Percentiles rank a stretch among this genome's conserved stretches.
These are phyloP conservation scores for Angophora floribunda DNA, from an alignment of 345 rosid species.

Conservation along the genomic window DNA sequence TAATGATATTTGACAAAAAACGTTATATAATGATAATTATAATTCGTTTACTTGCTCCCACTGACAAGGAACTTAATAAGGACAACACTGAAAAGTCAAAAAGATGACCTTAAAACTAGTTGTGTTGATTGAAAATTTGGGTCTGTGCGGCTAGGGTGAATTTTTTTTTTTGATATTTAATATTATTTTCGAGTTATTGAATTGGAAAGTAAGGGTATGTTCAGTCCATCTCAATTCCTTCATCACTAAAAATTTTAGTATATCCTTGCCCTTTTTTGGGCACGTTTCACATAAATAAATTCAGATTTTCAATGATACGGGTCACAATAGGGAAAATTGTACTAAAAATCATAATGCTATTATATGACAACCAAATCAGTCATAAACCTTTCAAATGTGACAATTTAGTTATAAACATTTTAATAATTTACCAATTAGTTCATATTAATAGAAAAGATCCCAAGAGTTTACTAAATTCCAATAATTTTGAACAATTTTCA, in stretches of 20 bases:
- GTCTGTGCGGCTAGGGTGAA: background rate
- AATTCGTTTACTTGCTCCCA: background rate
- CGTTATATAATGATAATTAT: background rate
- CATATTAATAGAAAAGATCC: too few species aligned
- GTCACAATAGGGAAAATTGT: background rate
- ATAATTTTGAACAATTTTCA: too few species aligned
- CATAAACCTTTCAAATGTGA: too few species aligned
- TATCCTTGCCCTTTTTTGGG: background rate
- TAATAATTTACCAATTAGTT: too few species aligned
- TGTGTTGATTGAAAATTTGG: background rate
- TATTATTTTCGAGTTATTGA: background rate
- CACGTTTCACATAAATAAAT: background rate
- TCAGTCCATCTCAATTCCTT: background rate
- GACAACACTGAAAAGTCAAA: background rate
- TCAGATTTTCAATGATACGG: background rate
- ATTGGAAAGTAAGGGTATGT: background rate
- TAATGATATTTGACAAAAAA: background rate
- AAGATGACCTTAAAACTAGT: background rate
- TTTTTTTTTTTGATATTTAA: background rate
- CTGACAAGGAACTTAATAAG: background rate
- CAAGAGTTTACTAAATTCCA: too few species aligned
- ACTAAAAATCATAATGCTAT: too few species aligned
- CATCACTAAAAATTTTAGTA: background rate
- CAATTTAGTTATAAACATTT: too few species aligned
- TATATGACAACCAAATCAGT: background rate